Percentiles rank a stretch among this genome's conserved stretches.
phyloP scores from a whole-genome alignment of 352 stramenopile genomes.

The Phytophthora nicotianae region DNA sequence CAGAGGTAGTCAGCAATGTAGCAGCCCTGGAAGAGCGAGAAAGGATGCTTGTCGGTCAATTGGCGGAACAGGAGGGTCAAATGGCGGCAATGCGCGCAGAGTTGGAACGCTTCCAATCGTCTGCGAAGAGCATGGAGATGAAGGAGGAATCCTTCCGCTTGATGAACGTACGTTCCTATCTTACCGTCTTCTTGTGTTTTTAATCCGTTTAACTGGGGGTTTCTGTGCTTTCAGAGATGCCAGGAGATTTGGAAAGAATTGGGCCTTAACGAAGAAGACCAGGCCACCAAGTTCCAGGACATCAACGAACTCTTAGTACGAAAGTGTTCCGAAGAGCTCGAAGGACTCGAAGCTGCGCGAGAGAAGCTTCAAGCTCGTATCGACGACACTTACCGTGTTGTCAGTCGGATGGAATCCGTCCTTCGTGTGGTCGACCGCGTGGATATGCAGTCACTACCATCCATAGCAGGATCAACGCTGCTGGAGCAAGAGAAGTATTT shows the following conservation, averaged over 20 bases:
- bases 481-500: conserved; percentile 67
- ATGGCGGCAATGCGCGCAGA: conserved; percentile 31
- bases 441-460: conserved; percentile 42
- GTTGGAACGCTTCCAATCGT: conserved; percentile 40
- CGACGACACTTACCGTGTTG: conserved; percentile 34
- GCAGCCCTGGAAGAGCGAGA: conserved; percentile 31
- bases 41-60: conserved; percentile 21
- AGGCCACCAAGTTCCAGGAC: conserved; percentile 61
- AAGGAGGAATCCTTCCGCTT: conserved; percentile 68
- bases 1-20: conserved; percentile 25
- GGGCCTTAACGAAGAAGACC: conserved; percentile 54
- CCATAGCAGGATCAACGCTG: conserved; percentile 43
- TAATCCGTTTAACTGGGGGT: background rate
- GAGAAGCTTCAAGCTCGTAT: conserved; percentile 57
- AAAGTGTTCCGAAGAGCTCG: conserved; percentile 67
- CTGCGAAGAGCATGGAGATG: conserved; percentile 47
- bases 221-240: conserved; percentile 44
- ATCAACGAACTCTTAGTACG: conserved; percentile 64
- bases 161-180: conserved; percentile 51
- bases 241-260: conserved; percentile 76
- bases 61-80: conserved; percentile 38
- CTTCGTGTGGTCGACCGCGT: conserved; percentile 44
- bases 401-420: conserved; percentile 55
- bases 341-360: conserved; percentile 53
- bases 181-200: background rate